Percentiles rank a stretch among this genome's conserved stretches.
Conservation (phyloP, 2,329 filamentous ascomycete species). For the Leptographium radiaticola region DNA sequence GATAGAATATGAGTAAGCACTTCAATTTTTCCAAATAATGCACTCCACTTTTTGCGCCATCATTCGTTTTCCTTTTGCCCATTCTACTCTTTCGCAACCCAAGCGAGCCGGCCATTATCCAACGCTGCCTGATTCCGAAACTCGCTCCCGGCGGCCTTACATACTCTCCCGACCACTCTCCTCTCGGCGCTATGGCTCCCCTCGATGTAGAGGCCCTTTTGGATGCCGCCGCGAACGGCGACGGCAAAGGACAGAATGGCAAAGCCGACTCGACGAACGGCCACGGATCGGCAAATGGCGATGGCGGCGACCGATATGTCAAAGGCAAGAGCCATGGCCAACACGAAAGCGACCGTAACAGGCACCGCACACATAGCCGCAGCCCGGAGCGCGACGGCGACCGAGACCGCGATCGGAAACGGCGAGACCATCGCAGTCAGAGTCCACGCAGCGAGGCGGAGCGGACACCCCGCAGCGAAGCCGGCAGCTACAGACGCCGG, state of each 20-base stretch:
- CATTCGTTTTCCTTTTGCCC: neutral
- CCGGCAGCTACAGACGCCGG: constrained; percentile 64
- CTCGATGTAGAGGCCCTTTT: constrained; percentile 83
- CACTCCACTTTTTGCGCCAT: neutral
- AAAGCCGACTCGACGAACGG: constrained; percentile 21
- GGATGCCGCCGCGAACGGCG: constrained; percentile 59
- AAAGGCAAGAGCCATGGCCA: neutral
- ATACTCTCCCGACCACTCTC: neutral
- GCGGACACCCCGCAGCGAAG: constrained; percentile 43
- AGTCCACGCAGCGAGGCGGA: constrained; percentile 23
- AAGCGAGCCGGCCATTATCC: neutral
- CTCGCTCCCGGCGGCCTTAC: neutral
- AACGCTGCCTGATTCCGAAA: neutral
- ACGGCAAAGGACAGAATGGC: constrained; percentile 25
- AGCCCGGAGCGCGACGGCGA: constrained; percentile 22
- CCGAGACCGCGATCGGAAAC: constrained; percentile 24
- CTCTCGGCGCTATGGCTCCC: constrained; percentile 39
- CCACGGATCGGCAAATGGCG: constrained; percentile 5
- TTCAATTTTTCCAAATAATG: neutral
- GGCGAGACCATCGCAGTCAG: constrained; percentile 40
- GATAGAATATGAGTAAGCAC: too few species aligned
- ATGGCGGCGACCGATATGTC: constrained; percentile 4
- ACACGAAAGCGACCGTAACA: constrained; percentile 8
- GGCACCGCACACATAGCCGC: neutral
- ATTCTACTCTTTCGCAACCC: neutral